These are phyloP conservation scores for Pyrenophora seminiperda DNA, from an alignment of 2,329 filamentous ascomycete genomes.

Conservation along the genomic window DNA sequence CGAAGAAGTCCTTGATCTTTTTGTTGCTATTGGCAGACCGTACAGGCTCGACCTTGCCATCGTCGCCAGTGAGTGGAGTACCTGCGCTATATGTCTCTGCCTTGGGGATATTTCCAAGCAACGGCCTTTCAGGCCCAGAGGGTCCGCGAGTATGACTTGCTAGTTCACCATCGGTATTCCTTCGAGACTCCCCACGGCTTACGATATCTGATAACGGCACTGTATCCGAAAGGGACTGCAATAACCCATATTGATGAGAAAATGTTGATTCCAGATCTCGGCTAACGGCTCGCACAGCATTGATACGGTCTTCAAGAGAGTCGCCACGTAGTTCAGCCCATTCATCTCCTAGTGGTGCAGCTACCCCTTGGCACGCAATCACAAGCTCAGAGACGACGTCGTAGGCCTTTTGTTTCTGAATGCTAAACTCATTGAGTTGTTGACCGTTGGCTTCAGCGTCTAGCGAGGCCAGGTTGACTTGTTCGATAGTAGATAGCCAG, in stretches of 20 bases:
- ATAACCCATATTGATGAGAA: constrained; percentile 83
- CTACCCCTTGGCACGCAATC: constrained; percentile 86
- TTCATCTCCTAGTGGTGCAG: constrained; percentile 88
- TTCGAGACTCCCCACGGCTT: constrained; percentile 45
- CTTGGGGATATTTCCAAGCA: constrained; percentile 61
- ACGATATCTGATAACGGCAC: constrained; percentile 57
- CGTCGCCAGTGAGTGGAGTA: constrained; percentile 32
- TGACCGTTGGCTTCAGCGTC: constrained; percentile 81
- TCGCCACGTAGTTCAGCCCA: constrained; percentile 93
- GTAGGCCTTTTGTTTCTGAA: constrained; percentile 91
- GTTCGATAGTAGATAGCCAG: constrained; percentile 89
- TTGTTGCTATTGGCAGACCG: constrained; percentile 51
- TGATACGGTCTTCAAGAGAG: constrained; percentile 83
- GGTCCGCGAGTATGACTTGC: constrained; percentile 34
- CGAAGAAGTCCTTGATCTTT: constrained; percentile 59
- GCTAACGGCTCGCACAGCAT: constrained; percentile 76
- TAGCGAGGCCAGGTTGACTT: constrained; percentile 82
- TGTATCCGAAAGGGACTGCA: constrained; percentile 85
- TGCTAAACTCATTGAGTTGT: constrained; percentile 82
- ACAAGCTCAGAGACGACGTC: constrained; percentile 91
- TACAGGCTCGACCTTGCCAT: constrained; percentile 43
- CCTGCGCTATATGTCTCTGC: constrained; percentile 71
- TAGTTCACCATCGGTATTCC: constrained; percentile 50
- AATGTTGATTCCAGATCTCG: constrained; percentile 84
- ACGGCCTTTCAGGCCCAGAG: constrained; percentile 49